Percentiles rank a stretch among this genome's conserved stretches.
These are phyloP conservation scores for Candida pini DNA, from an alignment of 805 yeast genomes.

Conservation along the genomic window DNA sequence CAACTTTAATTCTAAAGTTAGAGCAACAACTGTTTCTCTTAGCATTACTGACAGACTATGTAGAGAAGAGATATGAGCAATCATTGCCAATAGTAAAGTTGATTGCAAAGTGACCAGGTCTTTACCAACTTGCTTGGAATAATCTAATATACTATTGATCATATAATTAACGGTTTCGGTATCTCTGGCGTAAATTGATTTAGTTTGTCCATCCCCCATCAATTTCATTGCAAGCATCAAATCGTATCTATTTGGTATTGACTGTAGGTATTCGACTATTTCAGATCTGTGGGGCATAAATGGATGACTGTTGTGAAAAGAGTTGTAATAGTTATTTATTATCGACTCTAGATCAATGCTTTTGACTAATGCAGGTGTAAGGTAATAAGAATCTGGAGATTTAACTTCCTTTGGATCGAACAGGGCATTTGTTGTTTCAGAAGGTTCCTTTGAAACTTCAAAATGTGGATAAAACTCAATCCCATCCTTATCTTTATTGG, in stretches of 20 bases:
- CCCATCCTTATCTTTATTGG: conserved; percentile 1
- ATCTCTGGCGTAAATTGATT: conserved; percentile 31
- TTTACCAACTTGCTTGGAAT: conserved; percentile 28
- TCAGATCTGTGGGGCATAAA: conserved; percentile 37
- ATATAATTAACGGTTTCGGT: conserved; percentile 35
- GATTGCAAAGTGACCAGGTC: conserved; percentile 42
- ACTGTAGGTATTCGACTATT: conserved; percentile 28
- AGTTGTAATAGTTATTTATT: conserved; percentile 29
- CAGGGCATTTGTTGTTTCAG: conserved; percentile 17
- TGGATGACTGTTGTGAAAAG: conserved; percentile 41
- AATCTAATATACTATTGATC: conserved; percentile 28
- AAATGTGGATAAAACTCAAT: conserved; percentile 27
- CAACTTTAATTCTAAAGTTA: conserved; percentile 33
- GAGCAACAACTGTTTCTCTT: conserved; percentile 37
- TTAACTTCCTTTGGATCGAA: conserved; percentile 19
- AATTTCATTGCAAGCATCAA: conserved; percentile 42
- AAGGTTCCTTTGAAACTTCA: conserved; percentile 24
- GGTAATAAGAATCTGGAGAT: conserved; percentile 21
- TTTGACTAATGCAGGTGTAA: conserved; percentile 24
- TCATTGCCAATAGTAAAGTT: conserved; percentile 34
- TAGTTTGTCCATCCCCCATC: conserved; percentile 42
- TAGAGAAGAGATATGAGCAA: conserved; percentile 46
- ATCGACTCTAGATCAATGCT: conserved; percentile 23
- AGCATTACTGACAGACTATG: conserved; percentile 39
- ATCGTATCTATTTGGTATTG: conserved; percentile 34